A percentile compares a stretch with the other conserved stretches of the same genome.
phyloP scores from a whole-genome alignment of 2,329 filamentous ascomycete species.

The Venturia carpophila region DNA sequence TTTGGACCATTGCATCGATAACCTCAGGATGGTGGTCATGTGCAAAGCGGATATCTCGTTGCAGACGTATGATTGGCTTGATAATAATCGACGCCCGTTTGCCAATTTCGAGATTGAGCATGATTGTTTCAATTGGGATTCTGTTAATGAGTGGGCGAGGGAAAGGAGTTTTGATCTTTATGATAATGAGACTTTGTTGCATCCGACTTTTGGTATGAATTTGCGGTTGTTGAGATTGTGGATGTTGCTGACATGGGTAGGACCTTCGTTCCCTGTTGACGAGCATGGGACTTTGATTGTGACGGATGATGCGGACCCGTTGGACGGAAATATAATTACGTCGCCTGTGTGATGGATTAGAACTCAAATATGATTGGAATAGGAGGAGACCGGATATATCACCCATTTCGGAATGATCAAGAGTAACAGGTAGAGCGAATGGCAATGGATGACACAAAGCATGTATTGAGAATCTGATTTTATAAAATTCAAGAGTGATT shows the following conservation, averaged over 20 bases:
- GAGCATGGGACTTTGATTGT: not conserved
- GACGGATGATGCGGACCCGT: constrained; percentile 27
- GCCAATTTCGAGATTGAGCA: not conserved
- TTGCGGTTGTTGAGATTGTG: not conserved
- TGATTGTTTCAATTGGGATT: constrained; percentile 8
- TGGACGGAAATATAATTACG: constrained; percentile 29
- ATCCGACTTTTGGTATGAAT: not conserved
- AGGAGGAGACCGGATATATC: too few species aligned
- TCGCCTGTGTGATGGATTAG: not conserved
- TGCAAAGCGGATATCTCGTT: not conserved
- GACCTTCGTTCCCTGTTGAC: not conserved
- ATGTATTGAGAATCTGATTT: too few species aligned
- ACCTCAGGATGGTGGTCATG: not conserved
- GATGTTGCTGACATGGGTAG: not conserved
- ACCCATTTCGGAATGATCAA: too few species aligned
- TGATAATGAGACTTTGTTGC: not conserved
- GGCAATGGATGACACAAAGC: too few species aligned
- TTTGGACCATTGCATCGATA: not conserved
- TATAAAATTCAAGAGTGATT: too few species aligned
- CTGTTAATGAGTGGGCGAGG: not conserved
- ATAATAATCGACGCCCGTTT: constrained; percentile 34
- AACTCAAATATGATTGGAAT: too few species aligned
- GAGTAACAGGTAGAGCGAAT: too few species aligned
- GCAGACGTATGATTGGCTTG: constrained; percentile 35
- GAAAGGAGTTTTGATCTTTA: not conserved